Evolutionary conservation across 768 basidiomycete species (phyloP).

Genomic region (Hydnum rufescens): DNA sequence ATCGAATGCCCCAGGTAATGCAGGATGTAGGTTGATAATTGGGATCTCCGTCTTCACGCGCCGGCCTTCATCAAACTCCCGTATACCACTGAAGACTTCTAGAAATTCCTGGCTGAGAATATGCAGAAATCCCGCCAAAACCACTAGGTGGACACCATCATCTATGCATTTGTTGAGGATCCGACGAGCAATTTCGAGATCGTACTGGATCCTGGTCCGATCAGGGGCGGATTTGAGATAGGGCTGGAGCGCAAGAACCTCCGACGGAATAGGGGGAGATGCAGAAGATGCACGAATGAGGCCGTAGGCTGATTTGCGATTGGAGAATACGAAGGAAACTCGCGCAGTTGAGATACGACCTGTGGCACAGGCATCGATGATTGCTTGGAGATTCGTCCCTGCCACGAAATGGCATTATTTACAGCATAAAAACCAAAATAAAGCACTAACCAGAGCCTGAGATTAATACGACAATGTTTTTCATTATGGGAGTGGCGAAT

Average conservation of each 20-base stretch:
- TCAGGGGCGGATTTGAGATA: conserved; percentile 56
- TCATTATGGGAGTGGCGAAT: not conserved
- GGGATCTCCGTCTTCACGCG: conserved; percentile 28
- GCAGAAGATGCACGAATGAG: conserved; percentile 57
- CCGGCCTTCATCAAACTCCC: not conserved
- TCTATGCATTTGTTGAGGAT: conserved; percentile 22
- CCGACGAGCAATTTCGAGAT: conserved; percentile 52
- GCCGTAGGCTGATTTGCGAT: conserved; percentile 80
- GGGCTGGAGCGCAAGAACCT: conserved; percentile 66
- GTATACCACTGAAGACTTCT: conserved; percentile 32
- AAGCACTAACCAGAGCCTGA: not conserved
- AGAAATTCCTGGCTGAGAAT: conserved; percentile 72
- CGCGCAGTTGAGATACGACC: conserved; percentile 43
- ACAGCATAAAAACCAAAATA: not conserved
- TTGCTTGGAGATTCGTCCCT: conserved; percentile 94
- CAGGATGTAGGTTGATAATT: conserved; percentile 93
- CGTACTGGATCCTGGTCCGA: conserved; percentile 68
- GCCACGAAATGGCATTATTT: not conserved
- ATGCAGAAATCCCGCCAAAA: conserved; percentile 99
- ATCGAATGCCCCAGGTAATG: conserved; percentile 89
- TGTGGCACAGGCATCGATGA: conserved; percentile 56
- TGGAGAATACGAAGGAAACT: conserved; percentile 75
- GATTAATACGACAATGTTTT: conserved; percentile 7
- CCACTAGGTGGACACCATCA: conserved; percentile 41
- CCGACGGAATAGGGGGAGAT: conserved; percentile 59